Conservation (phyloP, 257 asterid genomes). For the Leptodermis oblonga region DNA sequence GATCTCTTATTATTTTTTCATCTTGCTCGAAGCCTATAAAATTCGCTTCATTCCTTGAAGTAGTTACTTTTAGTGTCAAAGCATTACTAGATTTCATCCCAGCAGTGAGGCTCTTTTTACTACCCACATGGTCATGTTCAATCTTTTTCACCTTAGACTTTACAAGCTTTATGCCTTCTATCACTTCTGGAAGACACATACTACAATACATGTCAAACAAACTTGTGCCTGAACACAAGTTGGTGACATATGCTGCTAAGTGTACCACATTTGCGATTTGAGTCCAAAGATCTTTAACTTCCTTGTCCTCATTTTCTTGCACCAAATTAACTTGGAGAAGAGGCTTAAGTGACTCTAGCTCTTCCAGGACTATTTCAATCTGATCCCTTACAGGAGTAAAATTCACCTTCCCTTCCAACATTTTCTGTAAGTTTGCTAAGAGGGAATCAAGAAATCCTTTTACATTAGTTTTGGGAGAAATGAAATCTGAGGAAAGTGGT, state of each 20-base stretch:
- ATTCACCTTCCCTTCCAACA: background rate
- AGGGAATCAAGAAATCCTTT: constrained; percentile 6
- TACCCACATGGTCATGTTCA: background rate
- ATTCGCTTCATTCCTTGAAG: background rate
- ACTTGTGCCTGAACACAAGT: background rate
- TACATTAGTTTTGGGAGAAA: constrained; percentile 6
- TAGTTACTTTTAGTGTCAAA: background rate
- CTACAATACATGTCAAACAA: background rate
- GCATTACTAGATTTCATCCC: background rate
- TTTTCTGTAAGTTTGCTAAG: background rate
- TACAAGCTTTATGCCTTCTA: background rate
- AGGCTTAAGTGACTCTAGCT: background rate
- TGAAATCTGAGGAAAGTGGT: background rate
- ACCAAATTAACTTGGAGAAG: background rate
- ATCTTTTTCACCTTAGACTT: background rate
- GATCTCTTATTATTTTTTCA: background rate
- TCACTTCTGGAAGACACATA: background rate
- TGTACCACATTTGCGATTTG: background rate
- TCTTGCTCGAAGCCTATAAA: background rate
- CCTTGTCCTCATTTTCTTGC: background rate
- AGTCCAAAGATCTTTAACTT: background rate
- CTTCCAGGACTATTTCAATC: background rate
- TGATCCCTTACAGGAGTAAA: background rate
- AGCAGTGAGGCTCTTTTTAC: no score
- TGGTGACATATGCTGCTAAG: background rate